These are phyloP conservation scores for Eleusine coracana DNA, from an alignment of 176 grass and related monocot genomes.

Conservation along the genomic window DNA sequence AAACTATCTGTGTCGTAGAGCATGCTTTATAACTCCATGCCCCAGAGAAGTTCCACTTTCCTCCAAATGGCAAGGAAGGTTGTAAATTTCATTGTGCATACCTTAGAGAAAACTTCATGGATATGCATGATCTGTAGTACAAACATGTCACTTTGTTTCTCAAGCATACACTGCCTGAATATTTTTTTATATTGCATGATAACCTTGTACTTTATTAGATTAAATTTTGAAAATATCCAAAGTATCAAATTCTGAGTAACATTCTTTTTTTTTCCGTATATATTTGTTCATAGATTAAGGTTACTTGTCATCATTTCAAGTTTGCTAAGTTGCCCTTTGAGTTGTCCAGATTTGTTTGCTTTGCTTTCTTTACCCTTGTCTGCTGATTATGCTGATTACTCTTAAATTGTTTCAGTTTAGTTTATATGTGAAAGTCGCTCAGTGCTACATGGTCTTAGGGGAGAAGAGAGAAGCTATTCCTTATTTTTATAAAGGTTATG, in stretches of 20 bases:
- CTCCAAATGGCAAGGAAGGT: neutral
- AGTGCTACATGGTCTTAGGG: slow-evolving; percentile 73
- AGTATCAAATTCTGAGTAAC: neutral
- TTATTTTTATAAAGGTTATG: slow-evolving; percentile 84
- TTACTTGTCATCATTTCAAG: neutral
- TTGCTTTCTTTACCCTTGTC: slow-evolving; percentile 16
- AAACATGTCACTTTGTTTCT: neutral
- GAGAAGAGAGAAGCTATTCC: slow-evolving; percentile 66
- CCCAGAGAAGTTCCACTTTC: neutral
- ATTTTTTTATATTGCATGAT: neutral
- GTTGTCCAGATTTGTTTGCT: neutral
- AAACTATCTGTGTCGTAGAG: no score
- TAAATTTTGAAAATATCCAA: neutral
- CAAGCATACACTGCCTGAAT: neutral
- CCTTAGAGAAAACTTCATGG: neutral
- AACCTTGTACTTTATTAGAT: neutral
- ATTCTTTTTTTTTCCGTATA: neutral
- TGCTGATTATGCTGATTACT: slow-evolving; percentile 21
- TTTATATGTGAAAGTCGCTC: slow-evolving; percentile 72
- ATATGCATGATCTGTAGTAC: neutral
- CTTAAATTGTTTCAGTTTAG: slow-evolving; percentile 52
- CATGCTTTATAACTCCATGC: neutral
- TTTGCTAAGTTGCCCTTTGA: neutral
- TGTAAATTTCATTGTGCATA: slow-evolving; percentile 2
- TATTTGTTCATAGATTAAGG: slow-evolving; percentile 10